Evolutionary conservation across 2,329 filamentous ascomycete species (phyloP), one percentile per base, ranked within the genome.

Genomic region (Hymenoscyphus linearis): DNA sequence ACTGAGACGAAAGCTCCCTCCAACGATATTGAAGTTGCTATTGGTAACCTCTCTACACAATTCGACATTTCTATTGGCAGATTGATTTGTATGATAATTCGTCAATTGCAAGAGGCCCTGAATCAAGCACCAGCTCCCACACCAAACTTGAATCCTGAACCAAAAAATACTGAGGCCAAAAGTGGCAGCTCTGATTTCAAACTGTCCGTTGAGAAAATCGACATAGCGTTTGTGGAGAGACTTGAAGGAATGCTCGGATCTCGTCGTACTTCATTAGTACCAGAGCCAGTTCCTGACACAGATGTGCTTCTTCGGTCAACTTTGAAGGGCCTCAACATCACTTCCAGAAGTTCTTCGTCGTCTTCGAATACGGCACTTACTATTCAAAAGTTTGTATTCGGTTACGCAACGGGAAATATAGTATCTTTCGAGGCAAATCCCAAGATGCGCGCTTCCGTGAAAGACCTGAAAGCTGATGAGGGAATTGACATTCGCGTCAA

Each of bases 351-450:
- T 5, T 63, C 62, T 6, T 54, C 62, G 9, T 50, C 63, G 27
- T 57, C 34, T 4, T 70, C 65, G 5, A 70, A 66, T 52, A 70
- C 71, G 13, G 61, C 58, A 22, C 22, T 74, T 7, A 69, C 67
- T 2, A 68, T 87, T 1, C 77, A 83, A 64, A 84, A 82, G 64
- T 83, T 89, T 67, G 77, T 77, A 0, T 85, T 89, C 66, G 85
- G 85, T 1, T 88, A 88, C 69, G 78, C 80, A 1, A 78, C 83
- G 63, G 84, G 83, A 44, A 81, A 85, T 60, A 86, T 89, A 37
- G 64, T 89, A 37, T 86, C 82, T 1, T 88, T 89, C 64, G 82
- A 87, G 65, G 78, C 79, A 44, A 78, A 77, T 18, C 75, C 80
- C 37, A 81, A 83, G 54, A 81, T 86, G 79, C 80, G 79, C 40